phyloP scores from a whole-genome alignment of 2,329 filamentous ascomycete genomes.

The Aureobasidium sp. region DNA sequence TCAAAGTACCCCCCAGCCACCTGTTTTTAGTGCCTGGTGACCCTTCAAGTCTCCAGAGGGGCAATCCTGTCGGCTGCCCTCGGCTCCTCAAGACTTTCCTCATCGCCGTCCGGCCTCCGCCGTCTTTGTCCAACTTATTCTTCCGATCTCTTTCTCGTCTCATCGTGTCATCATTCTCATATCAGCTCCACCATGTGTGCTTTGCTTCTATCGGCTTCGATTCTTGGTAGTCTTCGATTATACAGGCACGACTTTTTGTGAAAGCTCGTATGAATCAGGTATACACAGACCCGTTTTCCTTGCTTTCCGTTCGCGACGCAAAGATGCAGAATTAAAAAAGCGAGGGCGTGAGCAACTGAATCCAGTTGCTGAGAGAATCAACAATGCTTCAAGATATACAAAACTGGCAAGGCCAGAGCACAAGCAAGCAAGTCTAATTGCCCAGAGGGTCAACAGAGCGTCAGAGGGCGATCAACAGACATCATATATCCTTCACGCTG shows the following conservation, averaged over 20 bases:
- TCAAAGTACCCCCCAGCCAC: conserved; percentile 3
- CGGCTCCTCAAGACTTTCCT: conserved; percentile 3
- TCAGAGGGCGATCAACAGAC: too few relatives aligned
- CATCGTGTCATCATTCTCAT: neutral
- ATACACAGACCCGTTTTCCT: neutral
- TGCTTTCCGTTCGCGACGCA: too few relatives aligned
- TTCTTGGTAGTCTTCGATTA: neutral
- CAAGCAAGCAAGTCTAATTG: too few relatives aligned
- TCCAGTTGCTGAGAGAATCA: too few relatives aligned
- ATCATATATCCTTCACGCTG: too few relatives aligned
- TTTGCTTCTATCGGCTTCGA: neutral
- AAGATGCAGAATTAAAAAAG: too few relatives aligned
- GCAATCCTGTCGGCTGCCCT: conserved; percentile 3
- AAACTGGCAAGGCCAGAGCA: too few relatives aligned
- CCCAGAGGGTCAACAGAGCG: too few relatives aligned
- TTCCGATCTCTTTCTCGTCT: neutral
- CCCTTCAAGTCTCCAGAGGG: neutral
- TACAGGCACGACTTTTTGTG: neutral
- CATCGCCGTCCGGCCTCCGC: neutral
- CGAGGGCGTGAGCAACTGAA: too few relatives aligned
- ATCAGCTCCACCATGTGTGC: neutral
- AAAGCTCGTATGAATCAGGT: neutral
- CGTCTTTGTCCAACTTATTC: neutral
- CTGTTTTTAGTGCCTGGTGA: conserved; percentile 8
- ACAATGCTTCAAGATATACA: too few relatives aligned